A percentile compares a stretch with the other conserved stretches of the same genome.
Conservation (phyloP, 2,329 filamentous ascomycete genomes). For the Diaporthe sp. region DNA sequence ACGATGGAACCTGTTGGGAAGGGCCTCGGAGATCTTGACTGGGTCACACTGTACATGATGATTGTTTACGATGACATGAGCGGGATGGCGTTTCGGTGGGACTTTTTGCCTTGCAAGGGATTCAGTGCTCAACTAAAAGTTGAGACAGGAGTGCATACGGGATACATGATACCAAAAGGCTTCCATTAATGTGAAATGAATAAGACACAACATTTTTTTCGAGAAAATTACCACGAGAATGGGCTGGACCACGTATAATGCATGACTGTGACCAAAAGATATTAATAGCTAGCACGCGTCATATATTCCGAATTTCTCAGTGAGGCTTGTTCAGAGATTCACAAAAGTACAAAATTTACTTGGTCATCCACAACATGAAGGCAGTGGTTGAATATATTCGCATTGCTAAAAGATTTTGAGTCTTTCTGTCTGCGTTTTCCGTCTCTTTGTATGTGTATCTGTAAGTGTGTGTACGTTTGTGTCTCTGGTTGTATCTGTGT, state of each 20-base stretch:
- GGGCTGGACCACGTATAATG: background rate
- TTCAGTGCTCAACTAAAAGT: background rate
- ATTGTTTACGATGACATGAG: constrained; percentile 18
- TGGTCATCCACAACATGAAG: background rate
- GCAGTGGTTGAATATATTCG: background rate
- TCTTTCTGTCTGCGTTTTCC: too few relatives aligned
- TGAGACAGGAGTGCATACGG: background rate
- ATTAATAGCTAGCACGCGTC: background rate
- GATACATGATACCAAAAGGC: constrained; percentile 21
- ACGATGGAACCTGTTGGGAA: background rate
- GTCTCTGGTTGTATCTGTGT: too few relatives aligned
- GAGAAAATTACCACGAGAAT: background rate
- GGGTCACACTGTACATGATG: background rate
- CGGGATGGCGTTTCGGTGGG: constrained; percentile 26
- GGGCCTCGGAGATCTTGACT: background rate
- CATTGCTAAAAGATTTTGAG: background rate
- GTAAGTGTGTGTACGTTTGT: background rate
- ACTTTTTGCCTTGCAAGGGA: background rate
- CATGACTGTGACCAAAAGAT: background rate
- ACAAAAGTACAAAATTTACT: background rate
- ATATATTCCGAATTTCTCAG: background rate
- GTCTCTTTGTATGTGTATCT: background rate
- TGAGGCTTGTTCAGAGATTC: background rate
- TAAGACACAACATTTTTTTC: background rate
- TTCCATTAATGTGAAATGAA: constrained; percentile 16